These are phyloP conservation scores for Pinus albicaulis DNA, from an alignment of 75 land plant genomes.

Conservation along the genomic window DNA sequence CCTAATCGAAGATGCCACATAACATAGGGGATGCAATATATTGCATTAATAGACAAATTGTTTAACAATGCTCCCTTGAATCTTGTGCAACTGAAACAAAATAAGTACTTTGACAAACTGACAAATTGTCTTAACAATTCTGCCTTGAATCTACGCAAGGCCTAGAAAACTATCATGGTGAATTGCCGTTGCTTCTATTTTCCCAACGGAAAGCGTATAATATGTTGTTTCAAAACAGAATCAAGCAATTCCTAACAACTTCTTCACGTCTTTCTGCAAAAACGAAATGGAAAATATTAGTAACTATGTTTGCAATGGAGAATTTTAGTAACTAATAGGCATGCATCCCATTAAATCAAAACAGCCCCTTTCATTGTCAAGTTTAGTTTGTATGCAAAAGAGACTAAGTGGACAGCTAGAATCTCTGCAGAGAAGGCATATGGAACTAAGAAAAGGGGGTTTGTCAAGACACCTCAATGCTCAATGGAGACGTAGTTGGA, in stretches of 20 bases:
- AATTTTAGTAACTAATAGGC: not conserved
- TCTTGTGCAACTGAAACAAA: too few species aligned
- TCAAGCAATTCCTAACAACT: conserved; percentile 5
- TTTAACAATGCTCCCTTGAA: too few species aligned
- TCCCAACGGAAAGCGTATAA: not conserved
- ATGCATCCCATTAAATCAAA: not conserved
- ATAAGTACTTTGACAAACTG: too few species aligned
- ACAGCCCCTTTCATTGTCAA: not conserved
- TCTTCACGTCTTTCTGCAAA: not conserved
- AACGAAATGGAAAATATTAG: conserved; percentile 4
- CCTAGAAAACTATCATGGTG: not conserved
- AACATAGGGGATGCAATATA: too few species aligned
- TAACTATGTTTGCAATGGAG: not conserved
- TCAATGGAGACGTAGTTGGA: conserved; percentile 76
- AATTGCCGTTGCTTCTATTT: not conserved
- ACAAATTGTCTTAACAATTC: too few species aligned
- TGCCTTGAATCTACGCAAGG: not conserved
- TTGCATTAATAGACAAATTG: too few species aligned
- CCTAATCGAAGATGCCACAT: too few species aligned
- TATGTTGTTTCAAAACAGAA: not conserved
- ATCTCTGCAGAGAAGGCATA: too few species aligned
- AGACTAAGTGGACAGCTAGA: too few species aligned
- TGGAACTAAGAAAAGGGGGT: not conserved
- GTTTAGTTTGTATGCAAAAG: too few species aligned
- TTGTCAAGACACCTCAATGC: conserved; percentile 49